Evolutionary conservation across 176 grass and related monocot species (phyloP), one percentile per base, ranked within the genome.

Genomic region (Avena atlantica): DNA sequence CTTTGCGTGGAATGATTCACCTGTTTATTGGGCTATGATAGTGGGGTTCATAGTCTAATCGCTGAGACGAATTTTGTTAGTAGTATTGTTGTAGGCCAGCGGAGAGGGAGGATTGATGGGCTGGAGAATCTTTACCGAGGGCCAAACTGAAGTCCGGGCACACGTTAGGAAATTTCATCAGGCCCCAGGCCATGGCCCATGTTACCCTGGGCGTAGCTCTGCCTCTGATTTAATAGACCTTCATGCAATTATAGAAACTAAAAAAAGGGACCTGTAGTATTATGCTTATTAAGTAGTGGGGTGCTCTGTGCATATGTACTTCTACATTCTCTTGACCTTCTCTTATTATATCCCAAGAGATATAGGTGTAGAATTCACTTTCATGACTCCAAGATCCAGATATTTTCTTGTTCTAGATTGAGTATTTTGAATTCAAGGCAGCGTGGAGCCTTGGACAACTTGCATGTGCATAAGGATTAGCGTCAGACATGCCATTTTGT

Each of bases 321-420:
- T 86, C 7, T 86, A 12, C 20, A 16, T 53, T 78, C 53, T 47
- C 45, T 90, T 42, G 10, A 20, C 47, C 20, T 23, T n/a, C 27
- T 29, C 17, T 71, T 72, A 6, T 6, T 42, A 53, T 82, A 55
- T 70, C 6, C 80, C 6, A 20, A 24, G 71, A 34, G 23, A 81
- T 76, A 34, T 40, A 79, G 3, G 5, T 11, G n/a, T 68, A 29
- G 2, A 71, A 60, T 44, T 10, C 37, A 45, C 45, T 42, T 42
- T 23, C 8, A 55, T 16, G 21, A 45, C 20, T 83, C 57, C 16
- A 48, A n/a, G 42, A 56, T 31, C 25, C 14, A 31, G 62, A 65
- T 65, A 65, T 65, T 65, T 65, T 65, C 23, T 75, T 63, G 63
- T 70, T 86, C 63, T 81, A 68, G 58, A 70, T 55, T 13, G n/a